Conservation (phyloP, 208 protist genomes). For the Lotmaria passim region DNA sequence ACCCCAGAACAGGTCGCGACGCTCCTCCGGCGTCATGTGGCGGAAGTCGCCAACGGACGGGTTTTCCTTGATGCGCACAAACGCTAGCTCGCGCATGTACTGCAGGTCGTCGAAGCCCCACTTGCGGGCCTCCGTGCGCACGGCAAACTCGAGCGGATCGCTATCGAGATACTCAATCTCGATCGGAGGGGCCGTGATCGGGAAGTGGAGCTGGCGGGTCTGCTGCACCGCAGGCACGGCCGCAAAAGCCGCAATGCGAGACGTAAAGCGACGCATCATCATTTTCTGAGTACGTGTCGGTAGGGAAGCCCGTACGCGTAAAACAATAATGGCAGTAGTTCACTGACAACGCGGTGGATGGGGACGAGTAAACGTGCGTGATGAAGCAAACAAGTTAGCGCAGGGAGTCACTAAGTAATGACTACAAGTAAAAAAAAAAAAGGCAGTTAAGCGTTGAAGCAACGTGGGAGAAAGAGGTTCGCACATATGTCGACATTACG, state of each 20-base stretch:
- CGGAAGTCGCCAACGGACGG: constrained; percentile 88
- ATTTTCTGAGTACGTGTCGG: background rate
- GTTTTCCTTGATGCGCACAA: constrained; percentile 91
- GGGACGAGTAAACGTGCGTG: background rate
- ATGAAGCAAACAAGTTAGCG: no score
- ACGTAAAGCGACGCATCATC: constrained; percentile 50
- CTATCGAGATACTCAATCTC: constrained; percentile 88
- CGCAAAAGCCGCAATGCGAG: constrained; percentile 32
- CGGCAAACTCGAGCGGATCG: constrained; percentile 87
- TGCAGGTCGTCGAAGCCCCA: constrained; percentile 88
- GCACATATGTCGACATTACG: no score
- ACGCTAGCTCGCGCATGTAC: constrained; percentile 90
- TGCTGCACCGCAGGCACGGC: constrained; percentile 36
- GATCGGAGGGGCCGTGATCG: constrained; percentile 78
- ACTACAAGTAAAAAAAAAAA: constrained; percentile 1
- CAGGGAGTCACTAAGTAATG: no score
- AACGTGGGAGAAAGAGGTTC: constrained; percentile 1
- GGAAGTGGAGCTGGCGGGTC: constrained; percentile 78
- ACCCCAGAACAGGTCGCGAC: constrained; percentile 87
- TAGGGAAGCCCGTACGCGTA: background rate
- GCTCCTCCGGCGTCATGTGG: constrained; percentile 82
- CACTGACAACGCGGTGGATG: background rate
- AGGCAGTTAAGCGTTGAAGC: background rate
- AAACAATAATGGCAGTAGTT: background rate
- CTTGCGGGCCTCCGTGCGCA: constrained; percentile 88